phyloP scores from a whole-genome alignment of 441 rosid genomes.

The Lepidium campestre region DNA sequence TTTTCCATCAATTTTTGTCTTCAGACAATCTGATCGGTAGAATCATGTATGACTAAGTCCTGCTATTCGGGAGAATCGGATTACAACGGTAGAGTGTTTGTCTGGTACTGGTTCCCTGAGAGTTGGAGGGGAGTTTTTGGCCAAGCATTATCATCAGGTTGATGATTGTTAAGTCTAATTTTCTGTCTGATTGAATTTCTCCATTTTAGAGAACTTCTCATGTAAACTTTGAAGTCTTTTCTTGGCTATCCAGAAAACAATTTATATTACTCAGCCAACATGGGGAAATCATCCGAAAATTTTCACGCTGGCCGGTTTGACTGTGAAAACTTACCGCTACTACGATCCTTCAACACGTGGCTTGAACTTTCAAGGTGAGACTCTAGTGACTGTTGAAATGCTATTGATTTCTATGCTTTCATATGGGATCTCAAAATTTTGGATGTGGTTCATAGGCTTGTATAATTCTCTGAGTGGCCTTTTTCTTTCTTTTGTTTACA shows the following conservation, averaged over 20 bases:
- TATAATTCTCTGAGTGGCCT: not conserved
- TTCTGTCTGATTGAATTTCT: not conserved
- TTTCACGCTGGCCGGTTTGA: slow-evolving; percentile 70
- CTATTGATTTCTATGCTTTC: not conserved
- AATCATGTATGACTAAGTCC: slow-evolving; percentile 43
- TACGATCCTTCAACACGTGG: slow-evolving; percentile 92
- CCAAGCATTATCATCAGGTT: slow-evolving; percentile 83
- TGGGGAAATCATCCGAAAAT: slow-evolving; percentile 98
- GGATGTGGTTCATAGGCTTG: not conserved
- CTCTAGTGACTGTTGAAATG: not conserved
- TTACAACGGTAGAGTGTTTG: slow-evolving; percentile 92
- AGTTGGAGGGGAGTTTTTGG: slow-evolving; percentile 96
- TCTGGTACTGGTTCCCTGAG: slow-evolving; percentile 99
- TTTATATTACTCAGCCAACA: slow-evolving; percentile 90
- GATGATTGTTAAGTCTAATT: not conserved
- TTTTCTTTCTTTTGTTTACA: slow-evolving; percentile 23
- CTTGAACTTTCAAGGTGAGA: slow-evolving; percentile 70
- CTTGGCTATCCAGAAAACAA: slow-evolving; percentile 50
- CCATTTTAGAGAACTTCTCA: not conserved
- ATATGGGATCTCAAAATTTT: not conserved
- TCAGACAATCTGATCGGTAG: not conserved
- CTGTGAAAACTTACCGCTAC: slow-evolving; percentile 83
- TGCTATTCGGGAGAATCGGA: slow-evolving; percentile 68
- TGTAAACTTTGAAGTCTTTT: not conserved
- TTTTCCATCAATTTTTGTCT: not conserved